Base-by-base conservation (phyloP, 345 rosid genomes). In the Camelina neglecta region DNA sequence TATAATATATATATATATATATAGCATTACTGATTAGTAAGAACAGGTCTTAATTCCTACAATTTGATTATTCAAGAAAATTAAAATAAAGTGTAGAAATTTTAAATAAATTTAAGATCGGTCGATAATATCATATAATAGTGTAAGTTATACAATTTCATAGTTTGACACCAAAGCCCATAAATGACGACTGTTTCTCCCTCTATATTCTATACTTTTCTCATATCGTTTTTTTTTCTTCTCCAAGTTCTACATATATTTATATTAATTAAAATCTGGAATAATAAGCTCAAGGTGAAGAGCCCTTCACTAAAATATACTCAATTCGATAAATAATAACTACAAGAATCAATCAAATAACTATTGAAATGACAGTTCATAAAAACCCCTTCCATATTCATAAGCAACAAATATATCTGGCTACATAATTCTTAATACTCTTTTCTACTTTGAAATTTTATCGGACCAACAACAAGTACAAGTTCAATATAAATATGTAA, bases 11-110 rank as follows among this genome's bases (percentile, higher is more conserved):
- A 24, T 24, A 24, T 24, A 24, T 24, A 24, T 24, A 2, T 61
- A 68, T 51, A 31, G 18, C 26, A 51, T 61, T 74, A 58, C 31
- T 60, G 53, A 29, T 4, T 4, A 68, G 49, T 42, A 41, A 47
- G 69, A 75, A 68, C 57, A 68, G 42, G 74, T 53, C 74, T 13
- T 60, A 49, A 49, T 12, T 41, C 18, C 2, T 39, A 75, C 69
- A 45, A 53, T 55, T 60, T 49, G 33, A 56, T 63, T 69, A 35
- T 54, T 62, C 33, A 61, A 39, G 8, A 44, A 54, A 42, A 3
- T 31, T 18, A 33, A 54, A 11, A 54, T 4, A 76, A 69, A 50
- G 24, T 41, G 16, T 44, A 23, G 7, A 66, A 50, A 13, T 58
- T 13, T 50, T 20, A 53, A 69, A 67, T 45, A 58, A 60, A 18